Evolutionary conservation across 2,329 filamentous ascomycete species (phyloP).

Genomic region (Acrodontium crateriforme): DNA sequence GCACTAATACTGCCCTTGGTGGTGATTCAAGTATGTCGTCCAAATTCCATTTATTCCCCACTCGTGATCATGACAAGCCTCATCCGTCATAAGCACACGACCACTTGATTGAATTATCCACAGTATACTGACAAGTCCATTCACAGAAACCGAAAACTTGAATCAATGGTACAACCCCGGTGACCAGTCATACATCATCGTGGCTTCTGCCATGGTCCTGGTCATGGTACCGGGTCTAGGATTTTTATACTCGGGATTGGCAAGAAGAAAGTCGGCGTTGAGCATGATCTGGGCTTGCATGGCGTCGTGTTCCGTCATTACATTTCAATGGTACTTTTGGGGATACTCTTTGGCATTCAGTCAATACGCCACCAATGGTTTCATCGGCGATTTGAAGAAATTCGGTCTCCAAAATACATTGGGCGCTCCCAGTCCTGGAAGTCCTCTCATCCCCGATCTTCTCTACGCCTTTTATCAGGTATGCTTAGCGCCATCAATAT

Average conservation of each 20-base stretch:
- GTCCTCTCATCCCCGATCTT: constrained; percentile 73
- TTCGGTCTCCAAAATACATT: constrained; percentile 81
- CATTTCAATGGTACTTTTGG: constrained; percentile 99
- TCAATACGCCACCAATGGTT: constrained; percentile 60
- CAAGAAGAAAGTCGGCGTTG: constrained; percentile 91
- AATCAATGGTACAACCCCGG: constrained; percentile 93
- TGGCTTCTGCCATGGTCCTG: constrained; percentile 83
- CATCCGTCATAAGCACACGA: not conserved
- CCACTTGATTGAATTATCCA: constrained; percentile 2
- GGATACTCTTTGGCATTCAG: constrained; percentile 93
- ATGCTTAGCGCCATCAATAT: constrained; percentile 18
- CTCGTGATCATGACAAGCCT: not conserved
- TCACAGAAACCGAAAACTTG: constrained; percentile 75
- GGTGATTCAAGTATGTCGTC: constrained; percentile 55
- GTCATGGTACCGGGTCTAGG: constrained; percentile 94
- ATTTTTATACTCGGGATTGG: constrained; percentile 93
- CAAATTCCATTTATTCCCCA: not conserved
- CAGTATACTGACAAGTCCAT: constrained; percentile 76
- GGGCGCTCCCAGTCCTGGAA: constrained; percentile 73
- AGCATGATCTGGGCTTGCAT: constrained; percentile 97
- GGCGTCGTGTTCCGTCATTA: constrained; percentile 79
- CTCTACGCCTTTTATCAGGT: constrained; percentile 92
- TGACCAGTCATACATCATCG: constrained; percentile 86
- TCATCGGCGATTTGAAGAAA: constrained; percentile 79
- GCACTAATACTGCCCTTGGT: constrained; percentile 47